phyloP scores from a whole-genome alignment of 2,329 filamentous ascomycete genomes.

The Cryphonectria naterciae region DNA sequence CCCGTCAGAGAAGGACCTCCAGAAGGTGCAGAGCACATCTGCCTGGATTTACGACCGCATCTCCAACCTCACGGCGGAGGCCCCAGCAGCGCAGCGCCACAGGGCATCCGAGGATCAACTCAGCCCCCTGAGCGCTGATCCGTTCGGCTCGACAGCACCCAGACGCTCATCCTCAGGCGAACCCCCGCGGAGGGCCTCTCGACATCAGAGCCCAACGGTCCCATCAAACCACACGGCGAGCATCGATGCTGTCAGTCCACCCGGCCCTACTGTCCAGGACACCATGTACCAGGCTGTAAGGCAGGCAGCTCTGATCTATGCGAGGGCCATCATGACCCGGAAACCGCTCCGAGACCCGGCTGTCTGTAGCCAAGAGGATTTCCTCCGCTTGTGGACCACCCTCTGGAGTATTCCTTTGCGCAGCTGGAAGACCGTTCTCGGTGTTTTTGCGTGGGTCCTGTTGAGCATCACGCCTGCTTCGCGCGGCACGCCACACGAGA shows the following conservation, averaged over 20 bases:
- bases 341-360: constrained; percentile 43
- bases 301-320: constrained; percentile 52
- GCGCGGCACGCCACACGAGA: constrained; percentile 44
- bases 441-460: constrained; percentile 54
- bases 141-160: not conserved
- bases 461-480: constrained; percentile 47
- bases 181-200: constrained; percentile 2
- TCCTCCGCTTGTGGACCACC: constrained; percentile 50
- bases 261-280: constrained; percentile 38
- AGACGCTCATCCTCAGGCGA: constrained; percentile 3
- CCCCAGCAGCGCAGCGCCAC: constrained; percentile 12
- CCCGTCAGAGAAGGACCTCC: constrained; percentile 42
- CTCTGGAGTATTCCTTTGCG: constrained; percentile 52
- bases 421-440: constrained; percentile 51
- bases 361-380: constrained; percentile 45
- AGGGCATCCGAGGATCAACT: constrained; percentile 3
- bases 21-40: constrained; percentile 45
- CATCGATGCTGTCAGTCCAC: not conserved
- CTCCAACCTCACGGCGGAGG: constrained; percentile 33
- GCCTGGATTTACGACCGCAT: constrained; percentile 47
- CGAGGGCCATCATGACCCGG: constrained; percentile 48
- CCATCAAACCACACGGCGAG: not conserved
- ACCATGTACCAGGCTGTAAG: constrained; percentile 53
- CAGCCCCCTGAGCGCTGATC: constrained; percentile 13
- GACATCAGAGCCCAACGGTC: constrained; percentile 12